Percentiles rank a stretch among this genome's conserved stretches.
phyloP scores from a whole-genome alignment of 2,329 filamentous ascomycete genomes.

The Fusarium zealandicum region DNA sequence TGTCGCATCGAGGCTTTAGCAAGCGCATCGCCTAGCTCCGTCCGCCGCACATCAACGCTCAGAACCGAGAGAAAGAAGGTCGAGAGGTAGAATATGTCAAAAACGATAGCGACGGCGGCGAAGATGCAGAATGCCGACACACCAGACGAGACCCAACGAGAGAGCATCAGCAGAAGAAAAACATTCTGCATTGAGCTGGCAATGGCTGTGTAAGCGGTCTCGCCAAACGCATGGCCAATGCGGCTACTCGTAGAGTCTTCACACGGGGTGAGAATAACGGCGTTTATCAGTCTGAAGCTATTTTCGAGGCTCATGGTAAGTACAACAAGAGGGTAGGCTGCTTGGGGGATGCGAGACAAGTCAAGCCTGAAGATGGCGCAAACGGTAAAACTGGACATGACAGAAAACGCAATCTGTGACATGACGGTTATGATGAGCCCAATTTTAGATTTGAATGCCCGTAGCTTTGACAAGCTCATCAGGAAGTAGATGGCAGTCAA shows the following conservation, averaged over 20 bases:
- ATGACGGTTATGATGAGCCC: conserved; percentile 76
- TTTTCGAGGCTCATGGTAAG: conserved; percentile 80
- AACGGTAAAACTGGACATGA: conserved; percentile 80
- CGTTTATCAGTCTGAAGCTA: conserved; percentile 79
- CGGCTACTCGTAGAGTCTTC: conserved; percentile 72
- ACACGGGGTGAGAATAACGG: conserved; percentile 74
- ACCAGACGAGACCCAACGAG: conserved; percentile 70
- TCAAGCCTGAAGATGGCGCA: conserved; percentile 80
- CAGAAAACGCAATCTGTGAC: conserved; percentile 73
- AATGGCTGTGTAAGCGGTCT: conserved; percentile 74
- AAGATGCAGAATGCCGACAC: conserved; percentile 80
- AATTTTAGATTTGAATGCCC: conserved; percentile 77
- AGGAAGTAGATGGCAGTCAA: conserved; percentile 71
- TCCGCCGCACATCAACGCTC: conserved; percentile 78
- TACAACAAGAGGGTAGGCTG: conserved; percentile 79
- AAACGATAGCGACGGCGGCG: conserved; percentile 74
- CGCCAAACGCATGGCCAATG: conserved; percentile 76
- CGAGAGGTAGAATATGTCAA: conserved; percentile 80
- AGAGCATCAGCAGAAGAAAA: conserved; percentile 69
- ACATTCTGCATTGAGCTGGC: conserved; percentile 74
- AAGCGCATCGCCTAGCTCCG: conserved; percentile 77
- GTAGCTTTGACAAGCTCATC: conserved; percentile 70
- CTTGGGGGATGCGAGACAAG: conserved; percentile 75
- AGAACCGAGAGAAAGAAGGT: conserved; percentile 83
- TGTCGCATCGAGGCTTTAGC: conserved; percentile 60